phyloP scores from a whole-genome alignment of 2,329 filamentous ascomycete genomes.

The Epichloe bromicola region DNA sequence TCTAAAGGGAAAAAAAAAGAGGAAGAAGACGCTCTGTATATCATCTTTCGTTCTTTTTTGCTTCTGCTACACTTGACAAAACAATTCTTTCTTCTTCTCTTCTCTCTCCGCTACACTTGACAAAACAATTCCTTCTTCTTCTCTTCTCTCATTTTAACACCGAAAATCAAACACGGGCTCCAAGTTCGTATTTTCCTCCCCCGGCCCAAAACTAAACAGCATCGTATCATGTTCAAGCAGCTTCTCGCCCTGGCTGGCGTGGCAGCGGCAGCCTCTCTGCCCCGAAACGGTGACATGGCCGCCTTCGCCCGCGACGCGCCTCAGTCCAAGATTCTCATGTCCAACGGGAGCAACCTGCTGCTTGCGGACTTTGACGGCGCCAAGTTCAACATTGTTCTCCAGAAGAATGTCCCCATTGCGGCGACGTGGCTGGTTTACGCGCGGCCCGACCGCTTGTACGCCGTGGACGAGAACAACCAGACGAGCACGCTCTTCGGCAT shows the following conservation, averaged over 20 bases:
- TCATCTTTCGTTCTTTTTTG: too few species aligned
- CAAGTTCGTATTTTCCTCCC: too few species aligned
- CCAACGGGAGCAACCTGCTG: constrained; percentile 26
- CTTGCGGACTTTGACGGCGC: constrained; percentile 28
- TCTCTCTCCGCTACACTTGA: too few species aligned
- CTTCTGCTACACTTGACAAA: too few species aligned
- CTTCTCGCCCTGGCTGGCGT: not conserved
- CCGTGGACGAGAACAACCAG: constrained; percentile 33
- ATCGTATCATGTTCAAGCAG: not conserved
- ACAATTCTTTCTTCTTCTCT: too few species aligned
- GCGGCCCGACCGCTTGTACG: constrained; percentile 27
- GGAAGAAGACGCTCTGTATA: too few species aligned
- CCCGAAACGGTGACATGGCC: not conserved
- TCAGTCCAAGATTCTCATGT: constrained; percentile 21
- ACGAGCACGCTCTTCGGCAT: constrained; percentile 27
- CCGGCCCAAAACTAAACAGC: too few species aligned
- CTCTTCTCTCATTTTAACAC: too few species aligned
- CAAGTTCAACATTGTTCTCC: constrained; percentile 24
- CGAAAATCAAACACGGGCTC: too few species aligned
- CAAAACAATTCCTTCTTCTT: too few species aligned
- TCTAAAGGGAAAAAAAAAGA: too few species aligned
- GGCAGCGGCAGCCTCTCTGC: not conserved
- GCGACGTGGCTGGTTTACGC: constrained; percentile 35
- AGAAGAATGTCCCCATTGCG: constrained; percentile 20
- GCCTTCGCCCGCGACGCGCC: not conserved